Evolutionary conservation across 306 rosid genomes (phyloP).

Genomic region (Oemleria cerasiformis): DNA sequence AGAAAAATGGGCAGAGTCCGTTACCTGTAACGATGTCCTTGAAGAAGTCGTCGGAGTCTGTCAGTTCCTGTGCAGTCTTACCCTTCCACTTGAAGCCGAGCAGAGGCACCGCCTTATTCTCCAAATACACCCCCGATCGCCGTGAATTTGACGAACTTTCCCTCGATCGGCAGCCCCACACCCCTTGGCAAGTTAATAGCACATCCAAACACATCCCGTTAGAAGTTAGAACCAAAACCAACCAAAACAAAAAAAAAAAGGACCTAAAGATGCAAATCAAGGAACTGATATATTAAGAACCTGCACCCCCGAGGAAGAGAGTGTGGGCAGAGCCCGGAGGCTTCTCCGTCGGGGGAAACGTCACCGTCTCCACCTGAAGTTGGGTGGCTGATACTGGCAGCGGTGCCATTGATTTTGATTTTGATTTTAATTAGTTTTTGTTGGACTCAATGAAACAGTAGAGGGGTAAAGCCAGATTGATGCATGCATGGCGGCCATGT

Average conservation of each 20-base stretch:
- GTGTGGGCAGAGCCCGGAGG: slow-evolving; percentile 45
- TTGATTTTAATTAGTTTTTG: too few species aligned
- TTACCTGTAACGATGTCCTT: slow-evolving; percentile 58
- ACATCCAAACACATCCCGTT: neutral
- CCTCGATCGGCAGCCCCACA: slow-evolving; percentile 57
- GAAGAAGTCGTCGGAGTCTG: slow-evolving; percentile 57
- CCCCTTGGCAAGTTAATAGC: slow-evolving; percentile 40
- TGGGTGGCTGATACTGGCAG: slow-evolving; percentile 1
- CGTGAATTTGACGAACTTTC: slow-evolving; percentile 61
- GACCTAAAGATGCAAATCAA: neutral
- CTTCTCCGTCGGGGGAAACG: slow-evolving; percentile 23
- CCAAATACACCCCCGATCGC: slow-evolving; percentile 66
- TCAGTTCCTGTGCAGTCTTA: slow-evolving; percentile 38
- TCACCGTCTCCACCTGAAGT: slow-evolving; percentile 29
- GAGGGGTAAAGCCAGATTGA: too few species aligned
- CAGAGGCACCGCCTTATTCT: slow-evolving; percentile 45
- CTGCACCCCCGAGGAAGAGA: slow-evolving; percentile 47
- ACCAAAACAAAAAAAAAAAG: neutral
- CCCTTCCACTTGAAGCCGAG: slow-evolving; percentile 65
- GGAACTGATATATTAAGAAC: slow-evolving; percentile 7
- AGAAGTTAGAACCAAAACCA: too few species aligned
- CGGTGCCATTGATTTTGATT: neutral
- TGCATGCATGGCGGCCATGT: too few species aligned
- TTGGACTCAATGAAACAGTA: too few species aligned
- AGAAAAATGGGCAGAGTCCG: too few species aligned